A percentile compares a stretch with the other conserved stretches of the same genome.
phyloP scores from a whole-genome alignment of 73 alveolate species.

The Stentor coeruleus region DNA sequence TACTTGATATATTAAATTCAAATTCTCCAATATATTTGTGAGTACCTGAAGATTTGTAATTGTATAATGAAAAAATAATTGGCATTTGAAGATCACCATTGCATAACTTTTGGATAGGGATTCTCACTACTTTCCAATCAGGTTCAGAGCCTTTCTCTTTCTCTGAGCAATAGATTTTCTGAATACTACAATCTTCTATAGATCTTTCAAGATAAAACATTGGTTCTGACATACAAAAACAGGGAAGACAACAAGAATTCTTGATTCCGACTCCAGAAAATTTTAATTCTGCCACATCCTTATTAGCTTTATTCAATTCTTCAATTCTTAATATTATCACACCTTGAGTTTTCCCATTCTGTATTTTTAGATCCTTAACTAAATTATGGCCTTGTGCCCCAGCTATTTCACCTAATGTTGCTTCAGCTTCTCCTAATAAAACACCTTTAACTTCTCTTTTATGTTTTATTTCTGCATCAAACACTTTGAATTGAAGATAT shows the following conservation, averaged over 20 bases:
- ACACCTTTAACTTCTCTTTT: background rate
- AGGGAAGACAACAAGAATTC: background rate
- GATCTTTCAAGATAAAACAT: background rate
- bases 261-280: background rate
- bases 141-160: conserved; percentile 26
- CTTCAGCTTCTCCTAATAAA: conserved; percentile 36
- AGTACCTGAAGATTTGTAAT: background rate
- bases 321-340: conserved; percentile 29
- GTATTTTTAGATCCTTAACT: background rate
- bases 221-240: background rate
- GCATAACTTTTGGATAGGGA: conserved; percentile 17
- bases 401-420: conserved; percentile 34
- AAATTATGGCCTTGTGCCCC: conserved; percentile 38
- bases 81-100: background rate
- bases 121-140: conserved; percentile 34
- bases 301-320: conserved; percentile 16
- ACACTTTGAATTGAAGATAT: conserved; percentile 33
- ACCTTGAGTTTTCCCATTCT: conserved; percentile 30
- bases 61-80: background rate
- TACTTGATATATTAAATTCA: background rate
- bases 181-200: conserved; percentile 2
- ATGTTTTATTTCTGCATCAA: conserved; percentile 26
- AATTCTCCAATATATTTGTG: background rate
- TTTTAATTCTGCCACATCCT: background rate
- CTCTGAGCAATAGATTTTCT: conserved; percentile 35